A percentile compares a stretch with the other conserved stretches of the same genome.
phyloP scores from a whole-genome alignment of 2,329 filamentous ascomycete species.

The Escovopsis weberi region DNA sequence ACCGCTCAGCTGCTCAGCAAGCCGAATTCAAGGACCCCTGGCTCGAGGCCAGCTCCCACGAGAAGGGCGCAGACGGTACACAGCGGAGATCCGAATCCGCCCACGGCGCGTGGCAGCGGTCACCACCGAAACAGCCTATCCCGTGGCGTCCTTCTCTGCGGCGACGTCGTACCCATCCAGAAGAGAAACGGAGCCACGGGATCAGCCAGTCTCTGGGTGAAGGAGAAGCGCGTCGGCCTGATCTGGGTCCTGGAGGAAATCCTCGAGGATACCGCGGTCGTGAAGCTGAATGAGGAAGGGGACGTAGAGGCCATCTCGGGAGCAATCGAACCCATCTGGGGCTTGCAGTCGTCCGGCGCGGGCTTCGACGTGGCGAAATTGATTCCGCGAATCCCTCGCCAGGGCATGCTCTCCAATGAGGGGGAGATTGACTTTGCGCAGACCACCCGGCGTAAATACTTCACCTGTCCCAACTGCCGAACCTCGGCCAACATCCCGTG shows the following conservation, averaged over 20 bases:
- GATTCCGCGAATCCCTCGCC: conserved; percentile 68
- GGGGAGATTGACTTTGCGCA: conserved; percentile 68
- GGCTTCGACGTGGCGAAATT: conserved; percentile 66
- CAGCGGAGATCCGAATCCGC: conserved; percentile 37
- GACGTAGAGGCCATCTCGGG: conserved; percentile 56
- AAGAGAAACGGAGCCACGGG: conserved; percentile 88
- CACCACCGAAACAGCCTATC: conserved; percentile 64
- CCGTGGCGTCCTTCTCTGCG: conserved; percentile 79
- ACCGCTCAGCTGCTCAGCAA: conserved; percentile 82
- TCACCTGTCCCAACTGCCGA: conserved; percentile 67
- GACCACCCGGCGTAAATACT: conserved; percentile 58
- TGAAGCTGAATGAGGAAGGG: conserved; percentile 67
- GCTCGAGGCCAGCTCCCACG: conserved; percentile 32
- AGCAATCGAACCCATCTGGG: conserved; percentile 79
- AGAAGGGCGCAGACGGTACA: conserved; percentile 52
- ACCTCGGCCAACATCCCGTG: conserved; percentile 66
- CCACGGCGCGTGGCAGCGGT: conserved; percentile 37
- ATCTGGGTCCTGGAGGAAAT: conserved; percentile 99
- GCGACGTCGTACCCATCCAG: conserved; percentile 95
- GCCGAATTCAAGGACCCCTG: conserved; percentile 45
- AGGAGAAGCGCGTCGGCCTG: conserved; percentile 83
- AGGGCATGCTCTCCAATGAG: conserved; percentile 53
- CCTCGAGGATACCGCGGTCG: conserved; percentile 73
- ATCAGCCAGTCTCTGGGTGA: conserved; percentile 94
- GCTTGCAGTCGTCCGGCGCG: conserved; percentile 47